Conservation (phyloP, 164 flowering plant genomes). For the Berberis vulgaris region DNA sequence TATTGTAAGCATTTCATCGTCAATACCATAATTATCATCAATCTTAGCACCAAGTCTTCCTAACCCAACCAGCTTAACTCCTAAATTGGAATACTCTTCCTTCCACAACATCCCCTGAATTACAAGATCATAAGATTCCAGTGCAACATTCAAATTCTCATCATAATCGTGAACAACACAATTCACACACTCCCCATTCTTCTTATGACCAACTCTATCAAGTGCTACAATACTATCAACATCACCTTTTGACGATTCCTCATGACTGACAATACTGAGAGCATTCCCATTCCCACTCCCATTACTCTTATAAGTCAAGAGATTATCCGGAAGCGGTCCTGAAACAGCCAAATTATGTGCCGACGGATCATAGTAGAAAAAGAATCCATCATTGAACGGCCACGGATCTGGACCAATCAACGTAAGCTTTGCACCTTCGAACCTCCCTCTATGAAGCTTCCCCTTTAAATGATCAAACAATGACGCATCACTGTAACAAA, state of each 20-base stretch:
- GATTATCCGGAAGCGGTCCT: neutral
- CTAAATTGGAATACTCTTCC: conserved; percentile 41
- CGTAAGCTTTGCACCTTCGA: conserved; percentile 53
- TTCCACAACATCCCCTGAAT: conserved; percentile 55
- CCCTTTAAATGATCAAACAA: conserved; percentile 72
- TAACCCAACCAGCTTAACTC: conserved; percentile 41
- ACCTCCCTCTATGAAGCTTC: conserved; percentile 48
- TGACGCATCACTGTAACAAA: conserved; percentile 61
- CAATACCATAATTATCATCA: conserved; percentile 21
- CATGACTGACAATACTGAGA: conserved; percentile 31
- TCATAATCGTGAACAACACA: conserved; percentile 7
- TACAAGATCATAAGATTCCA: conserved; percentile 16
- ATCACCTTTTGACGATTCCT: conserved; percentile 7
- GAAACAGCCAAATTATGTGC: conserved; percentile 6
- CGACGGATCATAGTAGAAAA: conserved; percentile 49
- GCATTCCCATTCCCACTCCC: neutral
- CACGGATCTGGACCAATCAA: conserved; percentile 66
- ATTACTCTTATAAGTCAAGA: conserved; percentile 17
- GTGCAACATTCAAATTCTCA: neutral
- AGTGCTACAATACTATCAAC: neutral
- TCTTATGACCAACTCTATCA: too few species aligned
- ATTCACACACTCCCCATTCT: neutral
- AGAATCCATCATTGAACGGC: conserved; percentile 91
- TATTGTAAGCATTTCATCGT: conserved; percentile 35
- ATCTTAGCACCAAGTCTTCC: conserved; percentile 62